phyloP scores from a whole-genome alignment of 495 filamentous ascomycete genomes.

The Hypomontagnella submonticulosa region DNA sequence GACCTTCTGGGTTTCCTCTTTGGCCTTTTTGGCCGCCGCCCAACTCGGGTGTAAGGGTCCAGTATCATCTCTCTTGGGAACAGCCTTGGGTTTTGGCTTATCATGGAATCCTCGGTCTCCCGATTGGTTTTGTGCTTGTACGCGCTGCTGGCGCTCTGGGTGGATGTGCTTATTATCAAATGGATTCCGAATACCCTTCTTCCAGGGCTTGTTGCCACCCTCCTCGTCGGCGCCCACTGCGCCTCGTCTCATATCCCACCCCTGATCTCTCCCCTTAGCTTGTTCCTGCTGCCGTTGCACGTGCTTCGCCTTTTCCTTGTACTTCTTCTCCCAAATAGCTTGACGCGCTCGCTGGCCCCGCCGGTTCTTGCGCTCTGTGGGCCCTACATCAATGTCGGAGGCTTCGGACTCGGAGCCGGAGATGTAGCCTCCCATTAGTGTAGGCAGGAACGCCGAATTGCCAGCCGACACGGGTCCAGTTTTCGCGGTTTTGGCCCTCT shows the following conservation, averaged over 20 bases:
- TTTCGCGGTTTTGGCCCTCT: constrained; percentile 50
- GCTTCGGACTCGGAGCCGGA: constrained; percentile 79
- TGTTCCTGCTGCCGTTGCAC: constrained; percentile 62
- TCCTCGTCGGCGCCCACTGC: constrained; percentile 52
- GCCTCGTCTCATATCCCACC: constrained; percentile 65
- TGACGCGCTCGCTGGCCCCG: constrained; percentile 89
- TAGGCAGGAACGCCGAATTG: constrained; percentile 83
- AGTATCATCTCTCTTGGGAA: constrained; percentile 65
- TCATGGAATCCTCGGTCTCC: constrained; percentile 32
- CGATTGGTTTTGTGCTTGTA: constrained; percentile 34
- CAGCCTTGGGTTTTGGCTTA: constrained; percentile 49
- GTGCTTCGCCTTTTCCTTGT: constrained; percentile 79
- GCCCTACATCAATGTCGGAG: constrained; percentile 63
- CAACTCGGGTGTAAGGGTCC: constrained; percentile 88
- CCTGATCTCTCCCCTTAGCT: constrained; percentile 52
- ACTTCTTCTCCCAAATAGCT: constrained; percentile 93
- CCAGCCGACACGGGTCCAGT: constrained; percentile 29
- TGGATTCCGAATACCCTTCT: constrained; percentile 52
- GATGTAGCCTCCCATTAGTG: constrained; percentile 89
- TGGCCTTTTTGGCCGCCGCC: constrained; percentile 88
- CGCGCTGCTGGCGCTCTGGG: constrained; percentile 40
- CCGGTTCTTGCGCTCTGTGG: constrained; percentile 75
- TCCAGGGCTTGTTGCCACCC: constrained; percentile 55
- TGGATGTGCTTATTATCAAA: constrained; percentile 44
- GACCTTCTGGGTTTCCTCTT: constrained; percentile 72